Evolutionary conservation across 179 eudicot genomes (phyloP).

Genomic region (Gypsophila paniculata): DNA sequence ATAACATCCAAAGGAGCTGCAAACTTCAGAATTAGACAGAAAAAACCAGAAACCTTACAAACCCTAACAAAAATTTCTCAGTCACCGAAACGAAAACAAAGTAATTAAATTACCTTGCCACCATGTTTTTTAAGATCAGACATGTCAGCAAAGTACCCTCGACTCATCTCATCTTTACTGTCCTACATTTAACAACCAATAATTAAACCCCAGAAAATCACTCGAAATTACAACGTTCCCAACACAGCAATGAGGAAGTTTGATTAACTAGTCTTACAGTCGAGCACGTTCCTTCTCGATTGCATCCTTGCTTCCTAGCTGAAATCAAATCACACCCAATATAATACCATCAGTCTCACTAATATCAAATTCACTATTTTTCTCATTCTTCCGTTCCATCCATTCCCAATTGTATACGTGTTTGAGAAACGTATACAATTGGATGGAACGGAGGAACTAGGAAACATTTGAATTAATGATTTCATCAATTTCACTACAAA

Average conservation of each 20-base stretch:
- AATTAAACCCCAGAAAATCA: background rate
- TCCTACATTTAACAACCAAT: conserved; percentile 39
- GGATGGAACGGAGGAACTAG: too few species aligned
- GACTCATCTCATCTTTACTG: conserved; percentile 97
- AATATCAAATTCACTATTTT: too few species aligned
- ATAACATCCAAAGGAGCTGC: too few species aligned
- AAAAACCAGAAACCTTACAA: too few species aligned
- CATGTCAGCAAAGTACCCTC: conserved; percentile 64
- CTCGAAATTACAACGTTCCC: background rate
- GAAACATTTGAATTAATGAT: too few species aligned
- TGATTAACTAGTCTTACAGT: conserved; percentile 40
- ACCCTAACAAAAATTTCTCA: too few species aligned
- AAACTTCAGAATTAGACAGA: too few species aligned
- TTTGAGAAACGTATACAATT: too few species aligned
- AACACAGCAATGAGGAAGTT: background rate
- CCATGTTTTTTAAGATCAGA: conserved; percentile 72
- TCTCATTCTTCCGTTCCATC: too few species aligned
- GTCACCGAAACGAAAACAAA: background rate
- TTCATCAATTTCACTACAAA: too few species aligned
- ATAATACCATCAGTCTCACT: too few species aligned
- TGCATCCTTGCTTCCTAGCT: conserved; percentile 73
- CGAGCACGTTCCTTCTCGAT: conserved; percentile 86
- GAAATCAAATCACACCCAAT: conserved; percentile 12
- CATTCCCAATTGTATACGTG: too few species aligned
- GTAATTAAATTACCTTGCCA: conserved; percentile 57